Evolutionary conservation across 441 rosid genomes (phyloP).

Genomic region (Croton setiger): DNA sequence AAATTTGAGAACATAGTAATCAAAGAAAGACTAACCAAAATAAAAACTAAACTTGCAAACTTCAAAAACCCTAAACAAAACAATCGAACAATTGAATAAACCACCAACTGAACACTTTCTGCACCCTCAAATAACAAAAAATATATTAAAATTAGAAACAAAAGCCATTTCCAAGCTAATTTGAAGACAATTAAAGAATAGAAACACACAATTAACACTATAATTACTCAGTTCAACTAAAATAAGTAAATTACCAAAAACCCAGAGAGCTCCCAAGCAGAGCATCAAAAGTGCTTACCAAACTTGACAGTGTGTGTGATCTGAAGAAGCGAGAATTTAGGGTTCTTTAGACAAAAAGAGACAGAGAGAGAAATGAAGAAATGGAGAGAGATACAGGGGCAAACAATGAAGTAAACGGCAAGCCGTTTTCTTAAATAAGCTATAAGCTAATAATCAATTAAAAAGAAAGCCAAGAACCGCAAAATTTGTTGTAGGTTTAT

Average conservation of each 20-base stretch:
- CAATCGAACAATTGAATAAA: not conserved
- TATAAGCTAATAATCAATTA: slow-evolving; percentile 11
- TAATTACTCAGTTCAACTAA: slow-evolving; percentile 8
- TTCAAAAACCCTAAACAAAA: slow-evolving; percentile 17
- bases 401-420: slow-evolving; percentile 14
- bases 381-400: not conserved
- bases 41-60: slow-evolving; percentile 3
- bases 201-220: slow-evolving; percentile 2
- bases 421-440: slow-evolving; percentile 2
- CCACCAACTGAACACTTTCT: not conserved
- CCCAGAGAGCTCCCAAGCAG: not conserved
- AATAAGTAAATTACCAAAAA: slow-evolving; percentile 13
- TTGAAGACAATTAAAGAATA: not conserved
- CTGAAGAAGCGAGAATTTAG: slow-evolving; percentile 18
- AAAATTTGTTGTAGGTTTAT: slow-evolving; percentile 5
- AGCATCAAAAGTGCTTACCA: slow-evolving; percentile 12
- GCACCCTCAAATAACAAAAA: not conserved
- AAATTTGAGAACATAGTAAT: not conserved
- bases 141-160: not conserved
- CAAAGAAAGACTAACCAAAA: not conserved
- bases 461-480: slow-evolving; percentile 3
- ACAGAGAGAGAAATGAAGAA: not conserved
- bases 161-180: slow-evolving; percentile 6
- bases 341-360: not conserved
- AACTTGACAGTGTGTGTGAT: slow-evolving; percentile 13